These are phyloP conservation scores for Polyporus tsugae DNA, from an alignment of 1,284 basidiomycete genomes.

Conservation along the genomic window DNA sequence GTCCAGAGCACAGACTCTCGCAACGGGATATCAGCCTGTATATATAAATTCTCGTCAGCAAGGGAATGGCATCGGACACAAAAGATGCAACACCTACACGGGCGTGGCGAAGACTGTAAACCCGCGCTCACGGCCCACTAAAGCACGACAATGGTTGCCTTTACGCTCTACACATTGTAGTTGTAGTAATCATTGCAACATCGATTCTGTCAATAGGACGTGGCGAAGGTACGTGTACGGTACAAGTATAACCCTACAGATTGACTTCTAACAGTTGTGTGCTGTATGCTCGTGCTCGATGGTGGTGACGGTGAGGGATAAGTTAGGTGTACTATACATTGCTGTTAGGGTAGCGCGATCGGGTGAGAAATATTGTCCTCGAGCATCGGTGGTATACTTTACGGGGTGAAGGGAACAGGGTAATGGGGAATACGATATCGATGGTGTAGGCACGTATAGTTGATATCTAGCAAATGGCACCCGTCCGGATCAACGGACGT, in stretches of 20 bases:
- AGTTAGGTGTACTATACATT: slow-evolving; percentile 37
- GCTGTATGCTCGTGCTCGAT: slow-evolving; percentile 8
- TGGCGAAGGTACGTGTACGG: slow-evolving; percentile 12
- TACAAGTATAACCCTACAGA: slow-evolving; percentile 33
- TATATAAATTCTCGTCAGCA: background rate
- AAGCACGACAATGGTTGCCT: background rate
- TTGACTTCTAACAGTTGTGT: slow-evolving; percentile 29
- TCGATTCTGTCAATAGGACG: slow-evolving; percentile 5
- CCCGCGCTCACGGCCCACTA: background rate
- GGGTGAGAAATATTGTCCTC: slow-evolving; percentile 2
- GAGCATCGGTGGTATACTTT: slow-evolving; percentile 8
- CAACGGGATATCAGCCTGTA: background rate
- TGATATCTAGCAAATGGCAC: background rate
- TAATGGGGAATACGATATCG: slow-evolving; percentile 1
- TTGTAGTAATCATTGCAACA: background rate
- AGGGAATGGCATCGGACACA: background rate
- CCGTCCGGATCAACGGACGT: slow-evolving; percentile 2
- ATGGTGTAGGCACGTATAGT: background rate
- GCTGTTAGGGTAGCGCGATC: slow-evolving; percentile 27
- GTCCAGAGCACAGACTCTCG: too few relatives aligned
- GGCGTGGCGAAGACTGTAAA: background rate
- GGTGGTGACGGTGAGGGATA: slow-evolving; percentile 23
- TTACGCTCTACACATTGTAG: background rate
- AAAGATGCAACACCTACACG: background rate
- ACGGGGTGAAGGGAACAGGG: background rate